Percentiles rank a stretch among this genome's conserved stretches.
These are phyloP conservation scores for Mucor lusitanicus DNA, from an alignment of 371 early-diverging fungal species.

Conservation along the genomic window DNA sequence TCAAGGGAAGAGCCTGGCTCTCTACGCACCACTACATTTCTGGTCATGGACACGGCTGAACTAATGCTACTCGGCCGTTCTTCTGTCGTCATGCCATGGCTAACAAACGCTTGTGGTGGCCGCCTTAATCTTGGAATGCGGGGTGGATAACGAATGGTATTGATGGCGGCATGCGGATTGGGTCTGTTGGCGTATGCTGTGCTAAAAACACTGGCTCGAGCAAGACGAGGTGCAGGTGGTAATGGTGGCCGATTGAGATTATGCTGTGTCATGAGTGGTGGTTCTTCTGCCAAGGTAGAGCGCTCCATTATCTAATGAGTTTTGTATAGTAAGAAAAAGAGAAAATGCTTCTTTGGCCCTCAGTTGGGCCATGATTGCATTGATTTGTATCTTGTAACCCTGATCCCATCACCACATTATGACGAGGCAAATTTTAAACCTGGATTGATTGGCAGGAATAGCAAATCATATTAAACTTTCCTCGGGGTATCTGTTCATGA, in stretches of 20 bases:
- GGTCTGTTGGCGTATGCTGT: neutral
- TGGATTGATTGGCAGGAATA: neutral
- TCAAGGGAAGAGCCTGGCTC: neutral
- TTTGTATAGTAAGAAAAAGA: neutral
- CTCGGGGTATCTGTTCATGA: too few species aligned
- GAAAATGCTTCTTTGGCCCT: too few species aligned
- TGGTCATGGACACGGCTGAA: constrained; percentile 17
- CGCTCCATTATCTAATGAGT: neutral
- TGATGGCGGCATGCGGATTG: neutral
- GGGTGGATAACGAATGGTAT: neutral
- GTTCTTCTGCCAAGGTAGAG: neutral
- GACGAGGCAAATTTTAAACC: neutral
- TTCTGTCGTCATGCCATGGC: neutral
- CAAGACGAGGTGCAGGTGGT: neutral
- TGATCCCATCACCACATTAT: neutral
- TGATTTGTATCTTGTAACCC: neutral
- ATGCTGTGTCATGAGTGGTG: neutral
- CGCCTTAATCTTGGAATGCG: constrained; percentile 10
- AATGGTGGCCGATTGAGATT: neutral
- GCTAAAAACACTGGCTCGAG: neutral
- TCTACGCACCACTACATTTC: neutral
- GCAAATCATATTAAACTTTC: too few species aligned
- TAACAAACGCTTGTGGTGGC: neutral
- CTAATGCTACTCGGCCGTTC: constrained; percentile 16
- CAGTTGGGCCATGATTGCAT: neutral